Percentiles rank a stretch among this genome's conserved stretches.
These are phyloP conservation scores for Lyophyllum semitale DNA, from an alignment of 768 basidiomycete species.

Conservation along the genomic window DNA sequence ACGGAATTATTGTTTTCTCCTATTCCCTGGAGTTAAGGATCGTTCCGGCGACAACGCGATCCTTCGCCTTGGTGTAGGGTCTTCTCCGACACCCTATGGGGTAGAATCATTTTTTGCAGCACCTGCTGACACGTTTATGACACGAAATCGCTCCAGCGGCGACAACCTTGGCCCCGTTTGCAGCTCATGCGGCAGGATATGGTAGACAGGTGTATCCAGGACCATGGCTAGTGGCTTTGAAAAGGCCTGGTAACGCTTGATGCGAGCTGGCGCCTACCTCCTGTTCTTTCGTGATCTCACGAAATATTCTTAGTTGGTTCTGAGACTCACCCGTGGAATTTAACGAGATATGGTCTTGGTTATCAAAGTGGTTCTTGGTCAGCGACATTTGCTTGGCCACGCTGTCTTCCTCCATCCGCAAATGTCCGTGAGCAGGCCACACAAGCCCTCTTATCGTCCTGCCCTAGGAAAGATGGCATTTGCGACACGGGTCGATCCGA, in stretches of 20 bases:
- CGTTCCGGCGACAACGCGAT: neutral
- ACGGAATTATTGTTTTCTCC: neutral
- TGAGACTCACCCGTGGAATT: neutral
- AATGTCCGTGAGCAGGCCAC: neutral
- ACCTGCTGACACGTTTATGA: neutral
- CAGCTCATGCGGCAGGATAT: neutral
- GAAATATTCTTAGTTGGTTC: neutral
- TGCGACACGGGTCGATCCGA: conserved; percentile 2
- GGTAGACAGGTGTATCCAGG: neutral
- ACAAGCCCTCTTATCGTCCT: no score
- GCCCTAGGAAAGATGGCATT: neutral
- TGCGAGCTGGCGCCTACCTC: neutral
- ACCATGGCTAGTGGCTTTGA: neutral
- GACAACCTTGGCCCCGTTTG: neutral
- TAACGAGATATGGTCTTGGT: neutral
- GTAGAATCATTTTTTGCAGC: neutral
- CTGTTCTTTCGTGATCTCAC: neutral
- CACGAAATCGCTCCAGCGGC: neutral
- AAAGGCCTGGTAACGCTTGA: neutral
- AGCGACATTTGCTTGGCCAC: neutral
- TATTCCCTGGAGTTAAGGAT: neutral
- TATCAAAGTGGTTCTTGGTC: neutral
- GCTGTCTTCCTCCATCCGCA: neutral
- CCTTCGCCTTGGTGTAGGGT: neutral
- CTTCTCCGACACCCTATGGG: neutral